Percentiles rank a stretch among this genome's conserved stretches.
These are phyloP conservation scores for Silene noctiflora DNA, from an alignment of 179 eudicot genomes.

Conservation along the genomic window DNA sequence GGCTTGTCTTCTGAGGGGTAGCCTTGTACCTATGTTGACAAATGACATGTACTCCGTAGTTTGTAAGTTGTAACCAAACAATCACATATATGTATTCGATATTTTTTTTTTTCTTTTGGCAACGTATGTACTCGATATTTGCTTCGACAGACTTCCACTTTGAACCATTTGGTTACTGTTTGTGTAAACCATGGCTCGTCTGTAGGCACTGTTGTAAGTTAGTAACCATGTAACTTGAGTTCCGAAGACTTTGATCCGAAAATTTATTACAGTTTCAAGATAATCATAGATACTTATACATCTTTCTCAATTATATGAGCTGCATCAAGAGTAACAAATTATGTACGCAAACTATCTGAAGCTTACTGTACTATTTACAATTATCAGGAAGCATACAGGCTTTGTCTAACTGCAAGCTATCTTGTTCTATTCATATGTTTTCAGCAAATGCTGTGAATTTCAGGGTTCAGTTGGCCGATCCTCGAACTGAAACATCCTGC, in stretches of 20 bases:
- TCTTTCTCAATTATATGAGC: background rate
- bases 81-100: background rate
- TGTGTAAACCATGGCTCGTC: no score
- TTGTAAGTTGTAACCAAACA: background rate
- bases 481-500: background rate
- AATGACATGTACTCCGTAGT: no score
- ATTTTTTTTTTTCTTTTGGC: no score
- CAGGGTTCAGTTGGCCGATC: background rate
- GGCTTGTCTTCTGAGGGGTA: conserved; percentile 33
- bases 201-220: no score
- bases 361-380: background rate
- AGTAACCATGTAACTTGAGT: no score
- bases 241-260: no score
- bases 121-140: no score
- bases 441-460: background rate
- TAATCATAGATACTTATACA: background rate
- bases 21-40: background rate
- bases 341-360: background rate
- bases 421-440: no score
- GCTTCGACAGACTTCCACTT: no score
- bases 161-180: no score
- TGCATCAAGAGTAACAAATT: background rate
- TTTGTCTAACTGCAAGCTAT: background rate
- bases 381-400: background rate
- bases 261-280: background rate